These are phyloP conservation scores for Nitzschia palea DNA, from an alignment of 108 stramenopile species.

Conservation along the genomic window DNA sequence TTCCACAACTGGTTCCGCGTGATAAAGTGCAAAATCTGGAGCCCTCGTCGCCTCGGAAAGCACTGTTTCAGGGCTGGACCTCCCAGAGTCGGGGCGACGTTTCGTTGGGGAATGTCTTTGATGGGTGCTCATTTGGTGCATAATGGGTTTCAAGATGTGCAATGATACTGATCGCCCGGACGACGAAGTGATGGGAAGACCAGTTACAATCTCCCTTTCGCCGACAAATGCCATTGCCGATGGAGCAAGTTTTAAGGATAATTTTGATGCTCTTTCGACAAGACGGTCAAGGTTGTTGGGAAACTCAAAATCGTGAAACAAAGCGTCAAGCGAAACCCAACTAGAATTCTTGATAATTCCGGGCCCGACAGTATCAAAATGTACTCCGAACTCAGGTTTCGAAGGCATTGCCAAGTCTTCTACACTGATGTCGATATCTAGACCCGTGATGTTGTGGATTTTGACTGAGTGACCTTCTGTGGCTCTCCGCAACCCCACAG, in stretches of 20 bases:
- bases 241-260: slow-evolving; percentile 26
- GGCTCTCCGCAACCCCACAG: slow-evolving; percentile 52
- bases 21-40: slow-evolving; percentile 31
- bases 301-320: slow-evolving; percentile 18
- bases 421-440: slow-evolving; percentile 38
- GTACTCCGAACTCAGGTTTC: slow-evolving; percentile 3
- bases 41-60: slow-evolving; percentile 23
- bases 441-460: slow-evolving; percentile 40
- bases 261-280: slow-evolving; percentile 4
- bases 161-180: slow-evolving; percentile 17
- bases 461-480: slow-evolving; percentile 38
- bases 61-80: slow-evolving; percentile 37
- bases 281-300: slow-evolving; percentile 15
- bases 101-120: background rate
- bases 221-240: slow-evolving; percentile 27
- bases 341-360: slow-evolving; percentile 24
- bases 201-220: slow-evolving; percentile 32
- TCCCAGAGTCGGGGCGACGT: slow-evolving; percentile 1
- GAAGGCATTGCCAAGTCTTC: background rate
- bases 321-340: slow-evolving; percentile 22
- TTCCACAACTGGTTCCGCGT: slow-evolving; percentile 76
- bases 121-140: background rate
- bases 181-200: slow-evolving; percentile 34
- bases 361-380: slow-evolving; percentile 27
- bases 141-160: slow-evolving; percentile 20